Conservation (phyloP, 1,139 yeast genomes). For the Magnusiomyces starmeri region DNA sequence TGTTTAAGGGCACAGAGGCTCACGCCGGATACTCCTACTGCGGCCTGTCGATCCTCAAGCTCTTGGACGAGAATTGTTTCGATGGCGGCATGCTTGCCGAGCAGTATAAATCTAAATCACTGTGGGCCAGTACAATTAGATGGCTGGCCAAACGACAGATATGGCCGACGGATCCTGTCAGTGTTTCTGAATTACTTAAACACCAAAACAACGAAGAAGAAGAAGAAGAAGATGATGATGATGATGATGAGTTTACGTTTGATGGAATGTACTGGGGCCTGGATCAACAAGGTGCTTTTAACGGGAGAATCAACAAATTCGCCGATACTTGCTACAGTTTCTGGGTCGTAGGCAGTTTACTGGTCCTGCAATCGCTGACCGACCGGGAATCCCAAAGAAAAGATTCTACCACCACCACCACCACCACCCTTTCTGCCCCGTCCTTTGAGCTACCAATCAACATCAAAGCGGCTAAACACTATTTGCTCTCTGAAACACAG, state of each 20-base stretch:
- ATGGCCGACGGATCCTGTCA: constrained; percentile 3
- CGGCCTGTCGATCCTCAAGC: constrained; percentile 57
- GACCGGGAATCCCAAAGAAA: constrained; percentile 6
- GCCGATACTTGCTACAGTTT: constrained; percentile 90
- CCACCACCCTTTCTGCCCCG: too few relatives aligned
- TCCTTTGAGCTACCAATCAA: constrained; percentile 34
- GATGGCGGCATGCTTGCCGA: neutral
- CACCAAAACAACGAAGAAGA: neutral
- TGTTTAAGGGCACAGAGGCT: constrained; percentile 49
- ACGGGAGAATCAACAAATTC: constrained; percentile 78
- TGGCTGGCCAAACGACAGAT: constrained; percentile 64
- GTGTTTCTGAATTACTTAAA: constrained; percentile 11
- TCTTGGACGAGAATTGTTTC: constrained; percentile 25
- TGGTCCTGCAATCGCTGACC: constrained; percentile 33
- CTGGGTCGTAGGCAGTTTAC: constrained; percentile 70
- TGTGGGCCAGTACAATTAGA: constrained; percentile 40
- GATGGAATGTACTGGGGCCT: constrained; percentile 35
- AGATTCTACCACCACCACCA: constrained; percentile 13
- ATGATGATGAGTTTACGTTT: constrained; percentile 33
- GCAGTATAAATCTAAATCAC: neutral
- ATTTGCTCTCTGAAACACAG: constrained; percentile 55
- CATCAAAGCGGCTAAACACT: constrained; percentile 36
- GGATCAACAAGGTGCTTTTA: constrained; percentile 68
- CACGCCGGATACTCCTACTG: constrained; percentile 89
- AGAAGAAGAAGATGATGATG: constrained; percentile 14